Evolutionary conservation across 2,329 filamentous ascomycete species (phyloP), one percentile per base, ranked within the genome.

Genomic region (Aureobasidium sp.): DNA sequence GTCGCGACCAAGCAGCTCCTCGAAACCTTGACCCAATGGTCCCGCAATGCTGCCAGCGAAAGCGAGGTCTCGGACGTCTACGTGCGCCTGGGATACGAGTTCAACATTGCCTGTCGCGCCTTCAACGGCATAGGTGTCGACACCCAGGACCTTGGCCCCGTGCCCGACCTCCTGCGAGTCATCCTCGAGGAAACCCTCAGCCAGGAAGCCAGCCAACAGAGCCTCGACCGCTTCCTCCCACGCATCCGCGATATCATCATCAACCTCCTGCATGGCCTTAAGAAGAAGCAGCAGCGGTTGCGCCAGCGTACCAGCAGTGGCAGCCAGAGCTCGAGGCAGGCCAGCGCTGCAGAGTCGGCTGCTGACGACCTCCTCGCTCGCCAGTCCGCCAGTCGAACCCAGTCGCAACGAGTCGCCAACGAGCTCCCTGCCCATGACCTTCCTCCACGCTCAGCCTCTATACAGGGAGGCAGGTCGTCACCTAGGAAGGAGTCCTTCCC

Each of bases 211-310:
- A 97, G 90, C 68, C 87, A 92, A 54, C 88, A 95, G 72, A 97
- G 92, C 74, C 81, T 99, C 64, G 94, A 99, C 73, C 89, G 89
- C 72, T 99, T 96, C 73, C 79, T 99, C 35, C 94, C 94, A 0
- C 85, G 89, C 63, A 99, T 99, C 73, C 87, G 94, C 69, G 94
- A 99, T 74, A 99, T 99, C 70, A 99, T 99, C 72, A 97, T 99
- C 75, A 97, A 96, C 72, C 81, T 99, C 33, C 82, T 99, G 9
- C 94, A 99, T 73, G 94, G 94, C 2, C 77, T 99, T 66, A 99
- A 99, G 79, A 88, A 93, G 75, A 99, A 99, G 74, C 94, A 99
- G 72, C 92, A 96, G 71, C 90, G 91, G 69, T 76, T 99, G 69
- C 79, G 85, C 48, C 82, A 84, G 65, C 80, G 81, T 63, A 71